These are phyloP conservation scores for Chimonanthus salicifolius DNA, from an alignment of 164 flowering plant species.

Conservation along the genomic window DNA sequence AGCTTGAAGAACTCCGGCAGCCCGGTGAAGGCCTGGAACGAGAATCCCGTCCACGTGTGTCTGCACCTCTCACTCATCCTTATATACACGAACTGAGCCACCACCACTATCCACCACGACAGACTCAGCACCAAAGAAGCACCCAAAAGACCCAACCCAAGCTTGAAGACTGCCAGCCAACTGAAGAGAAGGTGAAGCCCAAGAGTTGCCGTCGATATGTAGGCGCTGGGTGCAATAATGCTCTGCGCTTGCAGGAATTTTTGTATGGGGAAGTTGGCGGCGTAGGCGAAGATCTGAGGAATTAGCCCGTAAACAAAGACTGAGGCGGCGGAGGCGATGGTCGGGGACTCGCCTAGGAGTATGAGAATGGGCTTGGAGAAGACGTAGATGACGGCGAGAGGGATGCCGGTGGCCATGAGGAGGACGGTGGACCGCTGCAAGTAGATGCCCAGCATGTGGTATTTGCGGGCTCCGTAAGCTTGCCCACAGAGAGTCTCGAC, in stretches of 20 bases:
- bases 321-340: slow-evolving; percentile 46
- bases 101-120: slow-evolving; percentile 57
- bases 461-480: slow-evolving; percentile 35
- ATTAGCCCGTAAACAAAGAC: slow-evolving; percentile 58
- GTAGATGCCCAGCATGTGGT: slow-evolving; percentile 36
- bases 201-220: slow-evolving; percentile 32
- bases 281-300: slow-evolving; percentile 72
- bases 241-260: slow-evolving; percentile 45
- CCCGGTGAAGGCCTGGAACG: slow-evolving; percentile 38
- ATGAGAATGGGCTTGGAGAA: slow-evolving; percentile 41
- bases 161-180: slow-evolving; percentile 36
- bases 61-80: slow-evolving; percentile 29
- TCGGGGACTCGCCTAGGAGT: slow-evolving; percentile 41
- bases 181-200: slow-evolving; percentile 29
- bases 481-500: slow-evolving; percentile 44
- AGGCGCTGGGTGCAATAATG: slow-evolving; percentile 48
- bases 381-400: slow-evolving; percentile 38
- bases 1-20: slow-evolving; percentile 49
- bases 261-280: slow-evolving; percentile 62
- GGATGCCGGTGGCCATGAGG: slow-evolving; percentile 18
- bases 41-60: slow-evolving; percentile 44
- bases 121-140: slow-evolving; percentile 14
- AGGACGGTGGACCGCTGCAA: slow-evolving; percentile 16
- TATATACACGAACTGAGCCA: slow-evolving; percentile 44
- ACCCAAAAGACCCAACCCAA: slow-evolving; percentile 20